Evolutionary conservation across 495 filamentous ascomycete species (phyloP).

Genomic region (Haplographium delicatum): DNA sequence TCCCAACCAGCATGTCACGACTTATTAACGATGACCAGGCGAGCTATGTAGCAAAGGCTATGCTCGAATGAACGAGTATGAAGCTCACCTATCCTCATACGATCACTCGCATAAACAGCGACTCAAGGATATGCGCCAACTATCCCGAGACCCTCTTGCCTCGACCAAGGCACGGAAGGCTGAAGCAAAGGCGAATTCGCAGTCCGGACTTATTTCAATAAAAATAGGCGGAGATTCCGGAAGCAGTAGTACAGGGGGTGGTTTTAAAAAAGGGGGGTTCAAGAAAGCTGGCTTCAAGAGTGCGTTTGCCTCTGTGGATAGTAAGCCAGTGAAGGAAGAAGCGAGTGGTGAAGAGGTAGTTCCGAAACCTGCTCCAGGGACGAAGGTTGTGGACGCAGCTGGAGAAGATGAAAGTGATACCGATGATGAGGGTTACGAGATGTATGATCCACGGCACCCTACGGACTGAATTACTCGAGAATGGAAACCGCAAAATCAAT

Average conservation of each 20-base stretch:
- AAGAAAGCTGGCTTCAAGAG: slow-evolving; percentile 54
- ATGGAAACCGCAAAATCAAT: too few relatives aligned
- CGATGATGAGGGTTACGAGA: slow-evolving; percentile 52
- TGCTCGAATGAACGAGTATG: slow-evolving; percentile 64
- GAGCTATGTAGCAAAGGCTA: slow-evolving; percentile 67
- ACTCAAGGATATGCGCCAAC: slow-evolving; percentile 62
- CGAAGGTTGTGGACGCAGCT: slow-evolving; percentile 19
- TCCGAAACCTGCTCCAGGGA: slow-evolving; percentile 12
- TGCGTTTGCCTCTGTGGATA: slow-evolving; percentile 43
- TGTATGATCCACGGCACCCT: slow-evolving; percentile 48
- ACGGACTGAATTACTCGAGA: slow-evolving; percentile 49
- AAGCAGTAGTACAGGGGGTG: slow-evolving; percentile 11
- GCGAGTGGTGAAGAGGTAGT: slow-evolving; percentile 16
- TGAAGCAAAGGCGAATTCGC: slow-evolving; percentile 59
- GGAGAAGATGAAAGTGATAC: slow-evolving; percentile 48
- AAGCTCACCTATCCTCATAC: slow-evolving; percentile 63
- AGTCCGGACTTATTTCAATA: slow-evolving; percentile 48
- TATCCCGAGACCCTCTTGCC: slow-evolving; percentile 53
- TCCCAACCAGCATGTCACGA: background rate
- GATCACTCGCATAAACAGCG: slow-evolving; percentile 66
- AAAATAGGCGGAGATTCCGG: slow-evolving; percentile 37
- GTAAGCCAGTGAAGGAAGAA: slow-evolving; percentile 16
- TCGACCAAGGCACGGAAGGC: slow-evolving; percentile 59
- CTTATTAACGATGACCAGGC: too few relatives aligned
- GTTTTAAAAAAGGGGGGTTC: slow-evolving; percentile 37